A percentile compares a stretch with the other conserved stretches of the same genome.
Evolutionary conservation across 352 stramenopile species (phyloP).

Genomic region (Globisporangium heterothallicum): DNA sequence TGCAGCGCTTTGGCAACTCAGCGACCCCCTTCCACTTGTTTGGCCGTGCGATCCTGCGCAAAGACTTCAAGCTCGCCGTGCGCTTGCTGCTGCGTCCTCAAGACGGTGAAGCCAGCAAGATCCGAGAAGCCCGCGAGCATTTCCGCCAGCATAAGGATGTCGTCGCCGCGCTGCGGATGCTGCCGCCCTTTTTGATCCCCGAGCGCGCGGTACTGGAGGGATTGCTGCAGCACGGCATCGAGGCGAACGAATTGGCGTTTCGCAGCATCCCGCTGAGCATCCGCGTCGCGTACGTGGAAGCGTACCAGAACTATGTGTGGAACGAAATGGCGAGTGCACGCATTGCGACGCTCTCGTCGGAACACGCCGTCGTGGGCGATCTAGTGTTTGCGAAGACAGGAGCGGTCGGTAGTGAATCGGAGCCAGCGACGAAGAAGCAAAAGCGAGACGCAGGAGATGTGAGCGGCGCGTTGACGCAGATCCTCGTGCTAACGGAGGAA

Average conservation of each 20-base stretch:
- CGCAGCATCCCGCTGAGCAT: no score
- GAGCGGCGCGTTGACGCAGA: constrained; percentile 19
- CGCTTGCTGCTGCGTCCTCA: constrained; percentile 89
- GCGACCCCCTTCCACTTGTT: constrained; percentile 87
- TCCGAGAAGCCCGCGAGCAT: constrained; percentile 51
- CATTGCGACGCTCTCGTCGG: constrained; percentile 64
- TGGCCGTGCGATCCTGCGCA: constrained; percentile 90
- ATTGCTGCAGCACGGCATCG: constrained; percentile 49
- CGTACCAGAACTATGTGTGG: constrained; percentile 96
- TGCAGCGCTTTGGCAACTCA: constrained; percentile 94
- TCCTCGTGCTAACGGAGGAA: constrained; percentile 57
- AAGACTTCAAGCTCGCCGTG: constrained; percentile 88
- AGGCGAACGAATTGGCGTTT: no score
- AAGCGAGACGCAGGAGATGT: not conserved
- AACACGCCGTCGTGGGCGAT: constrained; percentile 84
- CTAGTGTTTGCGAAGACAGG: constrained; percentile 75
- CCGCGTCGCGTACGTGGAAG: constrained; percentile 46
- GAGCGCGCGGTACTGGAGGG: constrained; percentile 68
- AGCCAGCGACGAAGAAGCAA: constrained; percentile 22
- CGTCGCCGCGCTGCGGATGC: constrained; percentile 40
- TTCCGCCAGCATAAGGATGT: constrained; percentile 67
- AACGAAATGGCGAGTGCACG: constrained; percentile 91
- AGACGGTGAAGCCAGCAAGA: constrained; percentile 69
- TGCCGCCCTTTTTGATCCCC: constrained; percentile 80
- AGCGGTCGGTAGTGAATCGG: no score